Evolutionary conservation across 192 early-diverging fungal genomes (phyloP), one percentile per base, ranked within the genome.

Genomic region (Powellomyces hirtus): DNA sequence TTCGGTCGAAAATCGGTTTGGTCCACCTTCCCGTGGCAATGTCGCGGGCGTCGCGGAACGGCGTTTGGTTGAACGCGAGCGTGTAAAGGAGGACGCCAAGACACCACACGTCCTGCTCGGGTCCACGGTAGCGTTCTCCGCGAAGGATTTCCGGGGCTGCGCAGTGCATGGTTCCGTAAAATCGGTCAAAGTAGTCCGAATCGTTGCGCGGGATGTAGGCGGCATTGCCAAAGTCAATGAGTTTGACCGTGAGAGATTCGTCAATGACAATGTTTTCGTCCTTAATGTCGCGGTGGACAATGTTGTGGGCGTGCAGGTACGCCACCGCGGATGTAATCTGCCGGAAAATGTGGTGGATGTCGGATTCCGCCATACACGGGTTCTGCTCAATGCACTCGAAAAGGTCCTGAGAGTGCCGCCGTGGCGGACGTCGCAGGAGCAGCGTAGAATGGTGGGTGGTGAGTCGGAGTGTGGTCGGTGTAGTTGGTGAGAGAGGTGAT

Each of bases 151-250:
- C 90, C 8, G 92, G 91, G 4, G 91, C 84, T 0, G 90, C 86
- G 72, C 91, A 94, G 44, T 86, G 84, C 29, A 90, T 55, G 4
- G 91, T 92, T 0, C 92, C 92, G 20, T 84, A 81, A 62, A 92
- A 93, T 7, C 79, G 80, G 27, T 89, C 85, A 77, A 89, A 91
- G 58, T 76, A 85, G 38, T 80, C 75, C 18, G 75, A 74, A 35
- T 66, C 66, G n/a, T 74, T 80, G 10, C 67, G 49, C 20, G 84
- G 84, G 24, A 89, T 66, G 51, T 83, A 86, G 26, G 84, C 84
- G 0, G 88, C 85, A 46, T 82, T 82, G 13, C 92, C 92, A 84
- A 94, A 94, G 66, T 94, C 92, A 60, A 93, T 89, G 59, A 94
- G 68, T 56, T 92, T 86, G 50, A 91, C 77, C n/a, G 66, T 64